Conservation (phyloP, 106 monocot species). For the Hemerocallis citrina region DNA sequence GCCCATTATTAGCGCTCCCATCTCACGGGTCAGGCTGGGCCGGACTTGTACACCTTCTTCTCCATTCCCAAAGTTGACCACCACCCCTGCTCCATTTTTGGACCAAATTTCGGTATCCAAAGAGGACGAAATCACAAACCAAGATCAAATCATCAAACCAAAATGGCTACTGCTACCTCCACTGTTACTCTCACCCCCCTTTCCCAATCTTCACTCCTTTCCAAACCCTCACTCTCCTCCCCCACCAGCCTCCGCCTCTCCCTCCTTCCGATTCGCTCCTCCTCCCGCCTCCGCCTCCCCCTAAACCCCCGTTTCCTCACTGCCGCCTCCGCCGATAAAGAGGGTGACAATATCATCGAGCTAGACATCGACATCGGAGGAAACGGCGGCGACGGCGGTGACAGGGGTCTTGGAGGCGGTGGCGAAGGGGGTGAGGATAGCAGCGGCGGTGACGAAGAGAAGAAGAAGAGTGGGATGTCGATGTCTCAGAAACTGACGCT, state of each 20-base stretch:
- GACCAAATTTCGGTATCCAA: too few relatives aligned
- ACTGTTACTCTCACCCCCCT: background rate
- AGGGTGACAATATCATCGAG: background rate
- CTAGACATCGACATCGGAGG: background rate
- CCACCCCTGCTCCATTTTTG: too few relatives aligned
- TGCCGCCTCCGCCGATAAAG: background rate
- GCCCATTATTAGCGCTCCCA: too few relatives aligned
- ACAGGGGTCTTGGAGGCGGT: background rate
- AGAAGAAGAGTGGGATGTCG: conserved; percentile 30
- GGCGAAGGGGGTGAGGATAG: background rate
- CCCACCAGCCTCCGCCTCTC: background rate
- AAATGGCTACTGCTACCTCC: background rate
- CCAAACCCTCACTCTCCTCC: background rate
- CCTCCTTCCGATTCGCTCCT: background rate
- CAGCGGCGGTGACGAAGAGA: background rate
- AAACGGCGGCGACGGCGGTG: background rate
- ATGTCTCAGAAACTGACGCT: conserved; percentile 85
- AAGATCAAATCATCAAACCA: too few relatives aligned
- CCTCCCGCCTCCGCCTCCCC: background rate
- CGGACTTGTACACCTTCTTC: too few relatives aligned
- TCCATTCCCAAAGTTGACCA: too few relatives aligned
- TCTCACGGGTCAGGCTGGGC: too few relatives aligned
- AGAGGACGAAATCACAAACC: too few relatives aligned
- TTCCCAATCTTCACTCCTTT: conserved; percentile 6
- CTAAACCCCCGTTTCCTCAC: background rate